phyloP scores from a whole-genome alignment of 2,329 filamentous ascomycete genomes.

The Zasmidium citrigriseum region DNA sequence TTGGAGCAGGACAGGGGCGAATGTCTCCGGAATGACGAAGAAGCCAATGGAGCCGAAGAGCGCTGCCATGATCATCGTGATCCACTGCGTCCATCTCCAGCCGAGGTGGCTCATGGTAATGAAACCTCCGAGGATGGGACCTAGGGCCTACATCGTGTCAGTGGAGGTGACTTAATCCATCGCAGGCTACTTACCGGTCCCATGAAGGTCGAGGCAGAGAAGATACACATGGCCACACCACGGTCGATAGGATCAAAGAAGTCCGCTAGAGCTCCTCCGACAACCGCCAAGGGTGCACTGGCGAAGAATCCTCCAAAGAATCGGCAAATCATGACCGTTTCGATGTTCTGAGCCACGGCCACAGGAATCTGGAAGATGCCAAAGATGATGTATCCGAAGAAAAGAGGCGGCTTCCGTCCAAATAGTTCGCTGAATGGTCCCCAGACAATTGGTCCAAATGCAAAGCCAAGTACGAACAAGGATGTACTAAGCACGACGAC shows the following conservation, averaged over 20 bases:
- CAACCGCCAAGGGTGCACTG: conserved; percentile 50
- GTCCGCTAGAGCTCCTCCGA: conserved; percentile 38
- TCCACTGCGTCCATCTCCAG: conserved; percentile 34
- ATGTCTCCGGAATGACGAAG: conserved; percentile 55
- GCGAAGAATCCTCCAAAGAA: conserved; percentile 59
- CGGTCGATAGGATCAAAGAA: conserved; percentile 28
- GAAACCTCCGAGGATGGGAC: conserved; percentile 31
- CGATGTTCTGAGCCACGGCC: conserved; percentile 54
- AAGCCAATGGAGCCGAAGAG: conserved; percentile 47
- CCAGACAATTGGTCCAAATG: conserved; percentile 11
- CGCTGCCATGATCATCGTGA: conserved; percentile 42
- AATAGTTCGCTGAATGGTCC: conserved; percentile 53
- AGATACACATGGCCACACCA: conserved; percentile 29
- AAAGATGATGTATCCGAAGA: conserved; percentile 40
- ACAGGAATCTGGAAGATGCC: conserved; percentile 58
- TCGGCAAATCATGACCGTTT: conserved; percentile 57
- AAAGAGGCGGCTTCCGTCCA: conserved; percentile 48
- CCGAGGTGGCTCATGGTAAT: conserved; percentile 28
- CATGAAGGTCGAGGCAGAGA: conserved; percentile 28
- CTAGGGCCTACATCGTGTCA: conserved; percentile 1
- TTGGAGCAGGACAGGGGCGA: conserved; percentile 43
- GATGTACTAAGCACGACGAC: conserved; percentile 28
- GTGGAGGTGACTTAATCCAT: not conserved
- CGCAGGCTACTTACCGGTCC: conserved; percentile 20
- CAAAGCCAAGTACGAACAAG: conserved; percentile 28